These are phyloP conservation scores for Acacia melanoxylon DNA, from an alignment of 306 rosid species.

Conservation along the genomic window DNA sequence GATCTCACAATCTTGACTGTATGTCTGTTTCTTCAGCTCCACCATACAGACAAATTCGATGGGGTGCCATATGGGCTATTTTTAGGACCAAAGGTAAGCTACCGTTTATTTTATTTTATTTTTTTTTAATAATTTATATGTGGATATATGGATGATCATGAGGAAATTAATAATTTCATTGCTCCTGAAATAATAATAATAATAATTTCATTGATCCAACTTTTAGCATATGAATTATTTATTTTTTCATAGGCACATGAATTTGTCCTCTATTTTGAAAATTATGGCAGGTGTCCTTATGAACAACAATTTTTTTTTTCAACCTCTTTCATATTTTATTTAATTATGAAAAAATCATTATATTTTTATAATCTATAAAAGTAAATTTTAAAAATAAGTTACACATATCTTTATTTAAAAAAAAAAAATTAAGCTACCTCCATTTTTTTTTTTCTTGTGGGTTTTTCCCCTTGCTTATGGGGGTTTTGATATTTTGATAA, in stretches of 20 bases:
- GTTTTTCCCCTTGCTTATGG: background rate
- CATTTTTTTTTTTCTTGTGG: too few relatives aligned
- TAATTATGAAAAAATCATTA: background rate
- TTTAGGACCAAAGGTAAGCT: constrained; percentile 85
- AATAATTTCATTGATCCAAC: background rate
- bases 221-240: too few relatives aligned
- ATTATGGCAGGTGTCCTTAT: too few relatives aligned
- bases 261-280: background rate
- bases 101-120: background rate
- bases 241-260: background rate
- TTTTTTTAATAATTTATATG: background rate
- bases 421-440: background rate
- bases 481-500: background rate
- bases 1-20: constrained; percentile 35
- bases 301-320: background rate
- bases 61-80: constrained; percentile 97
- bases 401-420: background rate
- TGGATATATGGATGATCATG: background rate
- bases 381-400: background rate
- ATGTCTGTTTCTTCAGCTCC: constrained; percentile 61
- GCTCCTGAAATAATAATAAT: background rate
- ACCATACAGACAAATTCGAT: constrained; percentile 84
- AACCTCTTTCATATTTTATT: background rate
- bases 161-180: background rate
- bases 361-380: background rate